Evolutionary conservation across 2,329 filamentous ascomycete species (phyloP).

Genomic region (Penicillium brasilianum): DNA sequence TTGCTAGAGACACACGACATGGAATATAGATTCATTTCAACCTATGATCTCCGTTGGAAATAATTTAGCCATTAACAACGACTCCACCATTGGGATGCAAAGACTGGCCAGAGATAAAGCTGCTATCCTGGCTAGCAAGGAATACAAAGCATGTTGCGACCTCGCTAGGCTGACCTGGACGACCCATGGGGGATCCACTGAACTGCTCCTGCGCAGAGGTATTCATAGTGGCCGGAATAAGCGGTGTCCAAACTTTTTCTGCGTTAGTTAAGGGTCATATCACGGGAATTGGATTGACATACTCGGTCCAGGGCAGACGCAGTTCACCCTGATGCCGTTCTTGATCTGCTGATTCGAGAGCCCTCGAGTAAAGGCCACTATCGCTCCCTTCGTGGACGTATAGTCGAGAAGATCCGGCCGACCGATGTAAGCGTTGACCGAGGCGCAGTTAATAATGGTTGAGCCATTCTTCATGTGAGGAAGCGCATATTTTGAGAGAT

Average conservation of each 20-base stretch:
- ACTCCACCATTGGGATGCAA: constrained; percentile 67
- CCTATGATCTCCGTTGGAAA: no score
- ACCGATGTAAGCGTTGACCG: constrained; percentile 81
- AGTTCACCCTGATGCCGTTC: constrained; percentile 76
- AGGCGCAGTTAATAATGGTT: constrained; percentile 83
- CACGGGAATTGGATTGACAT: constrained; percentile 15
- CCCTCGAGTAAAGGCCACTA: constrained; percentile 77
- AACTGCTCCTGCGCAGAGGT: constrained; percentile 73
- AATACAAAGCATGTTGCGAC: constrained; percentile 83
- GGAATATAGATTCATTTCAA: no score
- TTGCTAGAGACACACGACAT: no score
- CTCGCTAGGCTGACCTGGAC: constrained; percentile 79
- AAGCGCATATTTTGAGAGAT: constrained; percentile 75
- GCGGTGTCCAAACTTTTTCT: constrained; percentile 68
- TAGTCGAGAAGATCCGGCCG: constrained; percentile 82
- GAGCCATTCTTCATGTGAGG: constrained; percentile 75
- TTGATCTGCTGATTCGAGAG: constrained; percentile 74
- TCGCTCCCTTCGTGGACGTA: constrained; percentile 74
- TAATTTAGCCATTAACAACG: constrained; percentile 53
- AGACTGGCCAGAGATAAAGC: constrained; percentile 72
- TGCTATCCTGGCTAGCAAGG: constrained; percentile 74
- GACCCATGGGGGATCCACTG: constrained; percentile 71
- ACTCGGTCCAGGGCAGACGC: constrained; percentile 74
- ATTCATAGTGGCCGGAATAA: constrained; percentile 75
- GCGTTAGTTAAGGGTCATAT: constrained; percentile 9